phyloP scores from a whole-genome alignment of 2,329 filamentous ascomycete species.

The Aspergillus arachidicola region DNA sequence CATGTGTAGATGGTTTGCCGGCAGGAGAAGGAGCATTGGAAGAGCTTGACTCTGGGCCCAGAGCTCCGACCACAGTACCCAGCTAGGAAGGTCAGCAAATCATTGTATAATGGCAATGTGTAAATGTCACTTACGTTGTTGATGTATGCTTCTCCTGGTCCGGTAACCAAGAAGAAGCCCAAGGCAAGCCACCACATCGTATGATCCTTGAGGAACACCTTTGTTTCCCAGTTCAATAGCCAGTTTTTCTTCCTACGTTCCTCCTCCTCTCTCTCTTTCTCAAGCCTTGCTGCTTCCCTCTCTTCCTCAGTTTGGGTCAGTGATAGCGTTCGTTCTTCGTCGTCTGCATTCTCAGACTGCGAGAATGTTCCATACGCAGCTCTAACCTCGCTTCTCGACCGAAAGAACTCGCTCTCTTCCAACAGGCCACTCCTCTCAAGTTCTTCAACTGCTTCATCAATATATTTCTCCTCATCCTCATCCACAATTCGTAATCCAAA shows the following conservation, averaged over 20 bases:
- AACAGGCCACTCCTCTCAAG: conserved; percentile 86
- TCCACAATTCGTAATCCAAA: conserved; percentile 78
- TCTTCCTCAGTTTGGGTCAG: conserved; percentile 32
- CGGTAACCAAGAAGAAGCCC: conserved; percentile 90
- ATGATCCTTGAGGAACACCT: conserved; percentile 77
- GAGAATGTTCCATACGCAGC: conserved; percentile 49
- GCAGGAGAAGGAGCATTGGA: conserved; percentile 51
- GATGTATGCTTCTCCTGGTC: conserved; percentile 95
- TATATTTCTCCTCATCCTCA: conserved; percentile 74
- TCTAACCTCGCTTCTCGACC: conserved; percentile 50
- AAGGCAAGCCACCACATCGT: conserved; percentile 96
- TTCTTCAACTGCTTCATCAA: conserved; percentile 87
- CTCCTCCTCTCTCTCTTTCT: conserved; percentile 54
- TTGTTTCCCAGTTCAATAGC: conserved; percentile 89
- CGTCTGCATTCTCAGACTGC: conserved; percentile 41
- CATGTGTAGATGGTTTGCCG: conserved; percentile 76
- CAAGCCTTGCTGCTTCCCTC: conserved; percentile 25
- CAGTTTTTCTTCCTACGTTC: conserved; percentile 78
- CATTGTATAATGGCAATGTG: background rate
- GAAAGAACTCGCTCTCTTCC: conserved; percentile 70
- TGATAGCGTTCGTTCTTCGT: conserved; percentile 38
- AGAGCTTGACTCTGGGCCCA: conserved; percentile 66
- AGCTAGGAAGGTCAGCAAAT: conserved; percentile 48
- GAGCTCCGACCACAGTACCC: conserved; percentile 86
- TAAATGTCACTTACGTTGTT: conserved; percentile 66